A percentile compares a stretch with the other conserved stretches of the same genome.
phyloP scores from a whole-genome alignment of 139 green algal genomes.

The Penium margaritaceum region DNA sequence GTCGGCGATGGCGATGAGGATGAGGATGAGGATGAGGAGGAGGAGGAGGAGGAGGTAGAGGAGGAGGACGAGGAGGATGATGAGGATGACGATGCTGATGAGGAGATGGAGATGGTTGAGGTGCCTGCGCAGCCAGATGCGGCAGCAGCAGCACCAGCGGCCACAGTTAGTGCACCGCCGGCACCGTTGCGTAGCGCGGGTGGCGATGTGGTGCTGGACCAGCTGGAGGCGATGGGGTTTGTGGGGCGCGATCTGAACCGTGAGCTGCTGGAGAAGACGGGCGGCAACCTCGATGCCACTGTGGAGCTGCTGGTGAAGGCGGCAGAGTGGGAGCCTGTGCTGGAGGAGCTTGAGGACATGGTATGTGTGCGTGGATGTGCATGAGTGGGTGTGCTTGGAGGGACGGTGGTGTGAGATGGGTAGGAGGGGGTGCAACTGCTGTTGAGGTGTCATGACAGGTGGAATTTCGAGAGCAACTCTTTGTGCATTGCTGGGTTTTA shows the following conservation, averaged over 20 bases:
- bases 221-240: constrained; percentile 41
- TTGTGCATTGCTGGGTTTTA: constrained; percentile 7
- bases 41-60: neutral
- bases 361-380: constrained; percentile 15
- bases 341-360: constrained; percentile 45
- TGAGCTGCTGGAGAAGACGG: constrained; percentile 30
- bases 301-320: constrained; percentile 32
- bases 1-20: too few species aligned
- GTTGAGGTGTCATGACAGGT: neutral
- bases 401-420: neutral
- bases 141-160: neutral
- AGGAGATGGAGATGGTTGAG: neutral
- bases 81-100: neutral
- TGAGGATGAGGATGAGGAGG: too few species aligned
- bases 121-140: neutral
- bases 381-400: neutral
- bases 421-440: neutral
- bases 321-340: constrained; percentile 28
- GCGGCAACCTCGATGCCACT: constrained; percentile 3
- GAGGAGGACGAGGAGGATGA: too few species aligned
- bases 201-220: constrained; percentile 21
- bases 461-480: neutral
- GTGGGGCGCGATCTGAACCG: constrained; percentile 19
- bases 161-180: neutral
- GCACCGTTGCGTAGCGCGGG: neutral